Conservation (phyloP, 345 rosid genomes). For the Leavenworthia alabamica region DNA sequence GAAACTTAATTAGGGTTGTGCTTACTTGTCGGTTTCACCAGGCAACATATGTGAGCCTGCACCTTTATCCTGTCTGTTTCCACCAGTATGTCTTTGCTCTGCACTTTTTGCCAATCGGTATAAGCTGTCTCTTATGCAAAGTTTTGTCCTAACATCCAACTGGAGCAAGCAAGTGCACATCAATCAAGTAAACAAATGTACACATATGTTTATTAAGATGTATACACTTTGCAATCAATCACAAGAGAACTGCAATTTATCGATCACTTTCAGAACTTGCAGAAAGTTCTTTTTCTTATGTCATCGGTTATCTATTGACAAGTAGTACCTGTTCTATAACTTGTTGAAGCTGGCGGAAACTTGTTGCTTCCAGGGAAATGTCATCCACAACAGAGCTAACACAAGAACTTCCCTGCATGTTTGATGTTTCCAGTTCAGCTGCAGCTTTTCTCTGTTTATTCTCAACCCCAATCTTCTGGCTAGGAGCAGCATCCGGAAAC, state of each 20-base stretch:
- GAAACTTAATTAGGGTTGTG: neutral
- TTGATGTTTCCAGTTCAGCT: conserved; percentile 44
- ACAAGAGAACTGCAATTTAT: neutral
- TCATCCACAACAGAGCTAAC: conserved; percentile 58
- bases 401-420: conserved; percentile 52
- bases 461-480: conserved; percentile 42
- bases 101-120: conserved; percentile 92
- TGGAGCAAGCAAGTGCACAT: conserved; percentile 28
- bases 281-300: neutral
- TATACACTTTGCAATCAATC: neutral
- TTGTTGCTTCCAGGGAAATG: conserved; percentile 66
- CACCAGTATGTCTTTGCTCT: conserved; percentile 62
- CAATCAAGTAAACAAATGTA: conserved; percentile 1
- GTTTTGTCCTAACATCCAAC: conserved; percentile 87
- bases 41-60: conserved; percentile 30
- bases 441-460: conserved; percentile 27
- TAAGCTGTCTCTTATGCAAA: conserved; percentile 87
- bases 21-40: conserved; percentile 68
- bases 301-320: neutral
- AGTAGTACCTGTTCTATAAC: conserved; percentile 62
- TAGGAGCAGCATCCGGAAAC: conserved; percentile 38
- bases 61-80: conserved; percentile 37
- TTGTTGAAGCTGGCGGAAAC: conserved; percentile 80
- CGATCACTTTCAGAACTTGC: neutral
- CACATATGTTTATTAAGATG: neutral